A percentile compares a stretch with the other conserved stretches of the same genome.
Evolutionary conservation across 2,329 filamentous ascomycete genomes (phyloP).

Genomic region (Cercospora sp.): DNA sequence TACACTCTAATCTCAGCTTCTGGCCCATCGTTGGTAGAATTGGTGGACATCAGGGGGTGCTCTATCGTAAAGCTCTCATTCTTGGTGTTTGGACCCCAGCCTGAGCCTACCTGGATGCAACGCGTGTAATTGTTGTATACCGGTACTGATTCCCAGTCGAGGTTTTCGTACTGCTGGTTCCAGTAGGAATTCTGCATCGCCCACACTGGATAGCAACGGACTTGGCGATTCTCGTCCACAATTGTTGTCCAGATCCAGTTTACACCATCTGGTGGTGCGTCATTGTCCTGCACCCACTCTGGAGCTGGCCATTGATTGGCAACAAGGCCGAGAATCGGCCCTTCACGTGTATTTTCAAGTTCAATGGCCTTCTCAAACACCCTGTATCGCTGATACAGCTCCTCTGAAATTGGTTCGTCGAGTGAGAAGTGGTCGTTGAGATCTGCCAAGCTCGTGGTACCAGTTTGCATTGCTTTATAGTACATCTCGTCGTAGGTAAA

Average conservation of each 20-base stretch:
- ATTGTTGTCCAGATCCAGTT: not conserved
- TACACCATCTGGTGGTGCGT: not conserved
- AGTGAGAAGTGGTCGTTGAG: not conserved
- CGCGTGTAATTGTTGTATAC: constrained; percentile 25
- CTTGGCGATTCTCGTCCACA: not conserved
- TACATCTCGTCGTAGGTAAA: not conserved
- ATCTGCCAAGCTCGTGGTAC: not conserved
- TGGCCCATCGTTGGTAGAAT: not conserved
- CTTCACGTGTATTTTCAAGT: not conserved
- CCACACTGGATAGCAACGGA: not conserved
- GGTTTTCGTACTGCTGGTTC: not conserved
- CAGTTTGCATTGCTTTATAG: not conserved
- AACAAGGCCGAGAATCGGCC: not conserved
- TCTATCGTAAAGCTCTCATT: constrained; percentile 23
- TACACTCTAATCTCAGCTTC: constrained; percentile 14
- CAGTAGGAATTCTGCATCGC: not conserved
- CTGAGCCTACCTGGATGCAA: constrained; percentile 30
- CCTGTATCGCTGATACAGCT: not conserved
- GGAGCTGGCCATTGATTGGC: not conserved
- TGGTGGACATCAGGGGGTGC: constrained; percentile 17
- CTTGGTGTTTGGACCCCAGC: constrained; percentile 28
- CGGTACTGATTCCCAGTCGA: not conserved
- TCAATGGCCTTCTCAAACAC: not conserved
- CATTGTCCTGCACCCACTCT: not conserved
- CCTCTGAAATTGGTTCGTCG: not conserved